Percentiles rank a stretch among this genome's conserved stretches.
Conservation (phyloP, 495 filamentous ascomycete genomes). For the Penicillium atrosanguineum region DNA sequence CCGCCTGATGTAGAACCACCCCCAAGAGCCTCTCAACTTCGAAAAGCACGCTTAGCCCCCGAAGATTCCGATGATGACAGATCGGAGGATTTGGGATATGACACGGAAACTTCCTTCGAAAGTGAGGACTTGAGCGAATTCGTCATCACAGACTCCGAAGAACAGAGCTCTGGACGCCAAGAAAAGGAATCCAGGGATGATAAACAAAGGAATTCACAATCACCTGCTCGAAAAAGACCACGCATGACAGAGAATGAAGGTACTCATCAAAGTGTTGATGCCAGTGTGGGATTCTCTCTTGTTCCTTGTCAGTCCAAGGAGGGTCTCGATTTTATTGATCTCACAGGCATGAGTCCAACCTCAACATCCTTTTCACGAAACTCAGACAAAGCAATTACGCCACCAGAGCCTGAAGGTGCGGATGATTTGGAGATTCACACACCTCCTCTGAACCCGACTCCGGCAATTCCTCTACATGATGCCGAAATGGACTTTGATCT, state of each 20-base stretch:
- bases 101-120: neutral
- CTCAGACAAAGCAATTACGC: neutral
- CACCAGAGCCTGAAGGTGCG: neutral
- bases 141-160: neutral
- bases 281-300: neutral
- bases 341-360: slow-evolving; percentile 18
- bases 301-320: neutral
- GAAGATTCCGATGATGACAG: slow-evolving; percentile 42
- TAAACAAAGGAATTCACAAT: neutral
- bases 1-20: slow-evolving; percentile 45
- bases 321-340: slow-evolving; percentile 20
- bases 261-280: neutral
- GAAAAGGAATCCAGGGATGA: neutral
- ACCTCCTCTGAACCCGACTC: slow-evolving; percentile 28
- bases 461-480: neutral
- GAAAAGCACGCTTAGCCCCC: slow-evolving; percentile 13
- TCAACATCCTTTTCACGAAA: neutral
- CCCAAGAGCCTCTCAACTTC: slow-evolving; percentile 22
- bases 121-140: neutral
- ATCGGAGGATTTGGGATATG: slow-evolving; percentile 15
- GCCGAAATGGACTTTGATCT: slow-evolving; percentile 1
- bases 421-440: slow-evolving; percentile 28
- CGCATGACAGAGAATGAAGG: neutral
- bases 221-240: slow-evolving; percentile 4
- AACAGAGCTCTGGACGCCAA: neutral